These are phyloP conservation scores for Blastocystis sp. DNA, from an alignment of 352 stramenopile genomes.

Conservation along the genomic window DNA sequence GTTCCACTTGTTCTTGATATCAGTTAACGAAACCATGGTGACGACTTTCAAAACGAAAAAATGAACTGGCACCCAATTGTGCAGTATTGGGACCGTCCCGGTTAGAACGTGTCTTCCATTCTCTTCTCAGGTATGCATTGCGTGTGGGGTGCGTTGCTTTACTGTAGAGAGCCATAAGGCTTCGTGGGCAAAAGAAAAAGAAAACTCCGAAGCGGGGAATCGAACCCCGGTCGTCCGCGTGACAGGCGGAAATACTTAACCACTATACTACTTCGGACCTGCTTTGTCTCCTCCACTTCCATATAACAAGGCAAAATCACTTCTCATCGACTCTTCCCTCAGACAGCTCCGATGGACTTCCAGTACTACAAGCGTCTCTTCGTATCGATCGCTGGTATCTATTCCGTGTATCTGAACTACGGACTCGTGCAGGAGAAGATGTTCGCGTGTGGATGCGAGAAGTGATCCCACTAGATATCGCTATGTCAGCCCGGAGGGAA, in stretches of 20 bases:
- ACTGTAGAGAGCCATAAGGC: background rate
- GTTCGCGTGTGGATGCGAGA: background rate
- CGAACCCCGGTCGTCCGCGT: slow-evolving; percentile 58
- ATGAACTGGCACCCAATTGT: no score
- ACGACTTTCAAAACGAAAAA: no score
- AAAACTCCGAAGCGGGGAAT: slow-evolving; percentile 54
- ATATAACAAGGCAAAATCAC: background rate
- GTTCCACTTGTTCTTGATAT: background rate
- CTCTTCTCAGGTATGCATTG: no score
- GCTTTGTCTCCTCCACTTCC: background rate
- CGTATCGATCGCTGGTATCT: slow-evolving; percentile 59
- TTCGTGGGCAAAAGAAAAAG: slow-evolving; percentile 3
- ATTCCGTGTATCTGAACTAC: slow-evolving; percentile 59
- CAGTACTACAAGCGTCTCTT: slow-evolving; percentile 63
- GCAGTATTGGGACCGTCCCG: no score
- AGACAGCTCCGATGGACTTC: slow-evolving; percentile 14
- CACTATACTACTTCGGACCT: slow-evolving; percentile 60
- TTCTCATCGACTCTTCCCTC: background rate
- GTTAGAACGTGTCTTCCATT: no score
- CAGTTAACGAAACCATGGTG: background rate
- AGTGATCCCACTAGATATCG: slow-evolving; percentile 48
- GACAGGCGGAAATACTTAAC: slow-evolving; percentile 64
- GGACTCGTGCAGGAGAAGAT: slow-evolving; percentile 57
- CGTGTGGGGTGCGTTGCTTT: no score
- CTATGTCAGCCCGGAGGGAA: slow-evolving; percentile 60